Base-by-base conservation (phyloP, 331 rosid species). In the Stylosanthes scabra region DNA sequence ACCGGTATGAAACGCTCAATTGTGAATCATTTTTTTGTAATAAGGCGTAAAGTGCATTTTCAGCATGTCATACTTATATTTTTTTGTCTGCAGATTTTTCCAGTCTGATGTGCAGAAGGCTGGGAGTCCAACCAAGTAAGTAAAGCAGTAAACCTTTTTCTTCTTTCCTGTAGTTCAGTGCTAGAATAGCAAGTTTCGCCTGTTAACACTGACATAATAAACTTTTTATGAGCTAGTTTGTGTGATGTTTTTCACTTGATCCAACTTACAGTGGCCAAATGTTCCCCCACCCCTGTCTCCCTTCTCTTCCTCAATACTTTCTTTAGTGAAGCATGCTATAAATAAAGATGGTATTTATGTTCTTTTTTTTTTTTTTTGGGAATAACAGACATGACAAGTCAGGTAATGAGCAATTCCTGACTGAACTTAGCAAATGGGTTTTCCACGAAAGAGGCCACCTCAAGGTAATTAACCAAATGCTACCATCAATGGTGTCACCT, bases 361-460 rank as follows among this genome's bases (percentile, higher is more conserved):
- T 52, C n/a, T 1, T 10, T 5, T 4, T 13, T 46, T 63, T 69
- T 82, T n/a, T n/a, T n/a, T n/a, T n/a, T n/a, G n/a, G 29, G 63
- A 80, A 60, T 71, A 70, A 79, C 93, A 94, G 99, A 27, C 90
- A 84, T 52, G 88, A 83, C 70, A 91, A 91, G 78, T 86, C 99
- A 2, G 96, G 93, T 14, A 94, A 94, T 72, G 97, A 94, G 88
- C 96, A 87, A 83, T 88, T 91, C 79, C 65, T 89, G 63, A 86
- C 84, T 80, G 99, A 90, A 79, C 76, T 94, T 65, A 86, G 92
- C 91, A 92, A 92, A 87, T 92, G 98, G 98, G 74, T 92, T 82
- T 91, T 94, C 88, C 97, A 94, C 4, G 99, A 91, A 84, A 87
- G 97, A 83, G 96, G 99, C 40, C 99, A 94, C 78, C 97, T 94